A percentile compares a stretch with the other conserved stretches of the same genome.
Conservation (phyloP, 2,329 filamentous ascomycete species). For the Verticillium zaregamsianum region DNA sequence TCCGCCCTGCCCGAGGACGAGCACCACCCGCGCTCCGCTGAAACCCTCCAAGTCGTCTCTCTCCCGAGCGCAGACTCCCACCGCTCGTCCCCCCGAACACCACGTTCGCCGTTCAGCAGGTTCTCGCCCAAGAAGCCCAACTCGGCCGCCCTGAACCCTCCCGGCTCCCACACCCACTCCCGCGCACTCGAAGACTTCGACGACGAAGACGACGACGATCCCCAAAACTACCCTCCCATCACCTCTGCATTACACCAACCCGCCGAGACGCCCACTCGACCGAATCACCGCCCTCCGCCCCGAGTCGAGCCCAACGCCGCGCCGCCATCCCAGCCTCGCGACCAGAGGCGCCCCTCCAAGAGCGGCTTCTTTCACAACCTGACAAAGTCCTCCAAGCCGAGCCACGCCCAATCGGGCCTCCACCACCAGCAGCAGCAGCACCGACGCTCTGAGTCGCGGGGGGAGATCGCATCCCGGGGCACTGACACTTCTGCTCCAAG, state of each 20-base stretch:
- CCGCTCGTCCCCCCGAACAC: slow-evolving; percentile 37
- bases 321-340: slow-evolving; percentile 16
- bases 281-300: slow-evolving; percentile 20
- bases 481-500: slow-evolving; percentile 22
- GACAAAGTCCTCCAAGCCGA: slow-evolving; percentile 27
- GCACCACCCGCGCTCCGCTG: slow-evolving; percentile 23
- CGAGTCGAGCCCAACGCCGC: slow-evolving; percentile 16
- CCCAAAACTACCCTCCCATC: slow-evolving; percentile 20
- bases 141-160: slow-evolving; percentile 7
- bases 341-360: slow-evolving; percentile 39
- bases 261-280: slow-evolving; percentile 14
- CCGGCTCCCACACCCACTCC: slow-evolving; percentile 5
- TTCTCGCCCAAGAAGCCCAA: slow-evolving; percentile 31
- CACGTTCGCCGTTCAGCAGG: slow-evolving; percentile 36
- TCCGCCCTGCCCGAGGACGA: slow-evolving; percentile 24
- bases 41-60: slow-evolving; percentile 25
- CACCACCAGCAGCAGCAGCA: slow-evolving; percentile 19
- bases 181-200: slow-evolving; percentile 10
- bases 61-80: slow-evolving; percentile 33
- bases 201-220: slow-evolving; percentile 17
- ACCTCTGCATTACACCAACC: slow-evolving; percentile 19
- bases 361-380: slow-evolving; percentile 49
- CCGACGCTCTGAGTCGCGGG: slow-evolving; percentile 25
- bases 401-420: neutral
- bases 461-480: slow-evolving; percentile 33